Evolutionary conservation across 768 basidiomycete species (phyloP).

Genomic region (Amanita rubescens): DNA sequence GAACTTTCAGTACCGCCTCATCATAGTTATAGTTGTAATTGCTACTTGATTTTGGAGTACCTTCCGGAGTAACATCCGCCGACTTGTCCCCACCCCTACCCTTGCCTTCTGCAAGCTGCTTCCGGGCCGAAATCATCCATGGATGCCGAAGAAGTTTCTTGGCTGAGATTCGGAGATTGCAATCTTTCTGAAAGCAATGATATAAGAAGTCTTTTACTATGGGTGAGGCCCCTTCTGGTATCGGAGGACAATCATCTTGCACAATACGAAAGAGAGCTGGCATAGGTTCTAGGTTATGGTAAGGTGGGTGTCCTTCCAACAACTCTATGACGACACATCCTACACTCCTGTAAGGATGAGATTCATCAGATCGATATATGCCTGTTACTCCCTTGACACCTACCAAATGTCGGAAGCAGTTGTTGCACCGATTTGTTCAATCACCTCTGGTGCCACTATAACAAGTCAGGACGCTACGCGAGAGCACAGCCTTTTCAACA

Average conservation of each 20-base stretch:
- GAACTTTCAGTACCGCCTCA: slow-evolving; percentile 89
- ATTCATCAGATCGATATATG: background rate
- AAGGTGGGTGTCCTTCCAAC: slow-evolving; percentile 86
- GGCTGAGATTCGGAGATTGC: slow-evolving; percentile 88
- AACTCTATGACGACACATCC: slow-evolving; percentile 98
- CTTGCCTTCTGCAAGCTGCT: slow-evolving; percentile 51
- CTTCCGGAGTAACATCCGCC: slow-evolving; percentile 28
- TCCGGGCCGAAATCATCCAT: slow-evolving; percentile 89
- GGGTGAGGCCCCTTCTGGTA: slow-evolving; percentile 91
- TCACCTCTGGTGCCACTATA: slow-evolving; percentile 96
- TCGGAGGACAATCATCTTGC: slow-evolving; percentile 94
- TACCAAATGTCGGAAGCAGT: slow-evolving; percentile 94
- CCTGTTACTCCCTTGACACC: background rate
- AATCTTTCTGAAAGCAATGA: slow-evolving; percentile 98
- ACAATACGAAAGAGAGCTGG: slow-evolving; percentile 98
- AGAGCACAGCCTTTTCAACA: slow-evolving; percentile 12
- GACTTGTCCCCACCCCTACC: slow-evolving; percentile 22
- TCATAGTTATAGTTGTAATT: slow-evolving; percentile 92
- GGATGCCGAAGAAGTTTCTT: slow-evolving; percentile 89
- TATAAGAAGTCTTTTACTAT: slow-evolving; percentile 95
- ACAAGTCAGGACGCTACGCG: slow-evolving; percentile 3
- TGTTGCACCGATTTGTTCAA: slow-evolving; percentile 95
- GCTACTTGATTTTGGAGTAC: slow-evolving; percentile 42
- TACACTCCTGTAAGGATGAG: slow-evolving; percentile 51
- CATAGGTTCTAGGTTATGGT: slow-evolving; percentile 95